Base-by-base conservation (phyloP, 345 rosid species). In the Eutrema yunnanense region DNA sequence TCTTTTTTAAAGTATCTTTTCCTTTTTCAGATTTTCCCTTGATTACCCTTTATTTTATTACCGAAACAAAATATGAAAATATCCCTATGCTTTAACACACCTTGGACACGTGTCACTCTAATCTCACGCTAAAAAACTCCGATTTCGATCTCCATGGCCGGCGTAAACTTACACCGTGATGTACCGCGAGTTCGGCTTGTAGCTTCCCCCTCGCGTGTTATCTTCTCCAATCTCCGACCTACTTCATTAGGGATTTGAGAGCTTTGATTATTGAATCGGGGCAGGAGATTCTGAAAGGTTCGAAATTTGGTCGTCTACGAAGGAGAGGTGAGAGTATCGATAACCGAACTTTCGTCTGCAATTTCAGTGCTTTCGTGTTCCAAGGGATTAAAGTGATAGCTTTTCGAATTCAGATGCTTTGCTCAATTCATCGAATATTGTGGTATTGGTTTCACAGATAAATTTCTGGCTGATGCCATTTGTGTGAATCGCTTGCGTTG, bases 231-330 rank as follows among this genome's bases (percentile, higher is more conserved):
- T 41, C 53, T 54, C 52, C 32, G 33, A 67, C 43, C 32, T 30
- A 9, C 14, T 40, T 19, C 56, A 7, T 90, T 81, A 82, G 71
- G 55, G 90, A 75, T 67, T 81, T 87, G 75, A 87, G 78, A n/a
- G 96, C 87, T 3, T 87, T 82, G 41, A 81, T 92, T 75, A 70
- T n/a, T 33, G 49, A 60, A 26, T 60, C 55, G 11, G 26, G 12
- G 19, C 12, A 50, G 12, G 54, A 26, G 5, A 22, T 22, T 19
- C 34, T 16, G 16, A 16, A 16, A 16, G 16, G 16, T 26, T 2
- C 42, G 27, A 61, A 16, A 62, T 6, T 62, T 27, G 6, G 60
- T 33, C 34, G 60, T 32, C 2, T 30, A 13, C 59, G 22, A 54
- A 54, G 83, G 82, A 87, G 76, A 86, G 10, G 16, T 36, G 62